Evolutionary conservation across 495 filamentous ascomycete species (phyloP).

Genomic region (Penicillium verhagenii): DNA sequence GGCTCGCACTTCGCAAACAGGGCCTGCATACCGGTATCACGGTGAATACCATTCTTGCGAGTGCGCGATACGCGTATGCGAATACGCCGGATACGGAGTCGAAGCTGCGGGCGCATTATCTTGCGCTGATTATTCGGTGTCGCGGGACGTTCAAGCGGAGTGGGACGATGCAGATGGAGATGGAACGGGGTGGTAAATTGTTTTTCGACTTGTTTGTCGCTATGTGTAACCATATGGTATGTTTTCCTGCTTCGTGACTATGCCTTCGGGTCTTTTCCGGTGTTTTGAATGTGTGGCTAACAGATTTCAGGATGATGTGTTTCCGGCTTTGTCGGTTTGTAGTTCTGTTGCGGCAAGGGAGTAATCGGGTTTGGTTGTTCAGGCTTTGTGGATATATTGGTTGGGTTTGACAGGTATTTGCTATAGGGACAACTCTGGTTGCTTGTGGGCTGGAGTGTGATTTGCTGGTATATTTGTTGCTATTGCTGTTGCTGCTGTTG

Average conservation of each 20-base stretch:
- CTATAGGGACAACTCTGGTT: background rate
- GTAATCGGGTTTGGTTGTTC: background rate
- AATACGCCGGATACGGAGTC: slow-evolving; percentile 88
- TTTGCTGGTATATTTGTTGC: background rate
- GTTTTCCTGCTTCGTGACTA: slow-evolving; percentile 18
- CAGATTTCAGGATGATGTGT: slow-evolving; percentile 26
- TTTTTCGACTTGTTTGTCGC: slow-evolving; percentile 95
- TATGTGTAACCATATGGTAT: slow-evolving; percentile 82
- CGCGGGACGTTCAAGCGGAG: slow-evolving; percentile 85
- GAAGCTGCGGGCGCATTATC: slow-evolving; percentile 84
- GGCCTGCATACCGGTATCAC: slow-evolving; percentile 79
- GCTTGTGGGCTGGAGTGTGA: background rate
- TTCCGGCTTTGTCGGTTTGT: slow-evolving; percentile 17
- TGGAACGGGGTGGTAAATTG: slow-evolving; percentile 80
- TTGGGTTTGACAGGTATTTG: background rate
- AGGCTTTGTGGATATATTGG: slow-evolving; percentile 4
- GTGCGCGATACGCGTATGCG: slow-evolving; percentile 82
- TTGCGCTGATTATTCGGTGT: slow-evolving; percentile 85
- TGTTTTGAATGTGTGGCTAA: background rate
- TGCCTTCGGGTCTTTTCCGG: no score
- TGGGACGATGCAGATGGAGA: slow-evolving; percentile 95
- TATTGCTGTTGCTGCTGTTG: no score
- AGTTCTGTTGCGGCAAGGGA: slow-evolving; percentile 16
- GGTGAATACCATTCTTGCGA: slow-evolving; percentile 77
- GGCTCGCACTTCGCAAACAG: slow-evolving; percentile 80